These are phyloP conservation scores for Colletotrichum australisinense DNA, from an alignment of 2,329 filamentous ascomycete species.

Conservation along the genomic window DNA sequence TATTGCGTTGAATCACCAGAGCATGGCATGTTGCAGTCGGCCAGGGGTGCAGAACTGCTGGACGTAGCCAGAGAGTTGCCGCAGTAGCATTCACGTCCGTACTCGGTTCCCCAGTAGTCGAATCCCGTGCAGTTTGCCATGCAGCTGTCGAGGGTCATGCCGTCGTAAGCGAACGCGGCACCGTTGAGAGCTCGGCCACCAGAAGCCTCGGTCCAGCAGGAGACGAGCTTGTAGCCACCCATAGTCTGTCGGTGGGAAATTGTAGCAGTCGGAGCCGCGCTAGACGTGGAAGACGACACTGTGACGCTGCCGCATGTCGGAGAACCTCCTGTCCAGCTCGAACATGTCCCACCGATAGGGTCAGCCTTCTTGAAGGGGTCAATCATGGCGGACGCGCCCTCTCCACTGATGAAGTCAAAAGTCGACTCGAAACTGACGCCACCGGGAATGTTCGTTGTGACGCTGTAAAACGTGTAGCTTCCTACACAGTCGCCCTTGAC, in stretches of 20 bases:
- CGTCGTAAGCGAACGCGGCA: constrained; percentile 54
- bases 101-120: constrained; percentile 63
- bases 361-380: constrained; percentile 63
- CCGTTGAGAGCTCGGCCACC: constrained; percentile 58
- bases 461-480: constrained; percentile 60
- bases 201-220: constrained; percentile 67
- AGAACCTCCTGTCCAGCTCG: constrained; percentile 49
- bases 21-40: constrained; percentile 53
- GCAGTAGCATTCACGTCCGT: constrained; percentile 64
- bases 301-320: constrained; percentile 41
- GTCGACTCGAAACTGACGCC: constrained; percentile 56
- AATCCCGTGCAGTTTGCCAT: constrained; percentile 58
- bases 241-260: constrained; percentile 51
- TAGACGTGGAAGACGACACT: constrained; percentile 39
- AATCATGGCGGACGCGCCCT: constrained; percentile 45
- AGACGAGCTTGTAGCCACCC: constrained; percentile 66
- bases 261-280: constrained; percentile 43
- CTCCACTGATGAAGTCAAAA: constrained; percentile 57
- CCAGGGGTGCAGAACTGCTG: constrained; percentile 42
- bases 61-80: constrained; percentile 49
- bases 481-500: constrained; percentile 57
- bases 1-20: constrained; percentile 54
- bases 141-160: constrained; percentile 62
- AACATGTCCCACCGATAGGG: constrained; percentile 57
- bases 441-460: constrained; percentile 56